A percentile compares a stretch with the other conserved stretches of the same genome.
Conservation (phyloP, 2,329 filamentous ascomycete genomes). For the Ascochyta clinopodiicola region DNA sequence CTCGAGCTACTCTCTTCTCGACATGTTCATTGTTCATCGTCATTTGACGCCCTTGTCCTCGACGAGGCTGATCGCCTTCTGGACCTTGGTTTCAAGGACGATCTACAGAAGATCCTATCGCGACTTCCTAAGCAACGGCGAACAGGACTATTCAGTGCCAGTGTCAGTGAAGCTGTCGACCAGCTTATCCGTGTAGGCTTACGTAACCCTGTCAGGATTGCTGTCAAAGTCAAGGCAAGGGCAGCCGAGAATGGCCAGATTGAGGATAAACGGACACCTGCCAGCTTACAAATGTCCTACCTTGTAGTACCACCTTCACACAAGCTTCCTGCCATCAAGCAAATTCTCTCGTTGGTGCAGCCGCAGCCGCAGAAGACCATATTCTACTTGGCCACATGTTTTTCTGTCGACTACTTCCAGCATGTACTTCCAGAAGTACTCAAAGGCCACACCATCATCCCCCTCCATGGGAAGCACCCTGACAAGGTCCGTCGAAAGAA, state of each 20-base stretch:
- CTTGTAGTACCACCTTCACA: conserved; percentile 75
- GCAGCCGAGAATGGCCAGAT: conserved; percentile 62
- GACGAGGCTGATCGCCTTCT: conserved; percentile 94
- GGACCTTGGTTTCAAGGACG: conserved; percentile 92
- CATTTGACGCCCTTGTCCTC: conserved; percentile 89
- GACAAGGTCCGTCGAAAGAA: conserved; percentile 88
- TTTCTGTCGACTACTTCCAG: conserved; percentile 92
- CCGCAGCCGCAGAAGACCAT: conserved; percentile 83
- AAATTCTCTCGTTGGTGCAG: conserved; percentile 73
- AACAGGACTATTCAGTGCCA: conserved; percentile 93
- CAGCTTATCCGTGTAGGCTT: conserved; percentile 91
- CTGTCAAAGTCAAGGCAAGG: conserved; percentile 79
- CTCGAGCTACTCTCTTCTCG: conserved; percentile 85
- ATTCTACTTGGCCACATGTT: conserved; percentile 91
- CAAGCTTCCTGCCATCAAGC: conserved; percentile 77
- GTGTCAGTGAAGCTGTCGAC: conserved; percentile 92
- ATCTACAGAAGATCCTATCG: conserved; percentile 83
- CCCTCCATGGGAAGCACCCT: conserved; percentile 90
- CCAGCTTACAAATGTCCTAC: conserved; percentile 92
- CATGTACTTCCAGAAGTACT: conserved; percentile 77
- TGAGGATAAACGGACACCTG: conserved; percentile 86
- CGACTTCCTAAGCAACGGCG: conserved; percentile 89
- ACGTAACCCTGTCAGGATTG: conserved; percentile 92
- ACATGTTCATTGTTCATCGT: conserved; percentile 85
- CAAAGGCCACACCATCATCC: conserved; percentile 73